Base-by-base conservation (phyloP, 805 yeast genomes). In the Teunomyces panamensis region DNA sequence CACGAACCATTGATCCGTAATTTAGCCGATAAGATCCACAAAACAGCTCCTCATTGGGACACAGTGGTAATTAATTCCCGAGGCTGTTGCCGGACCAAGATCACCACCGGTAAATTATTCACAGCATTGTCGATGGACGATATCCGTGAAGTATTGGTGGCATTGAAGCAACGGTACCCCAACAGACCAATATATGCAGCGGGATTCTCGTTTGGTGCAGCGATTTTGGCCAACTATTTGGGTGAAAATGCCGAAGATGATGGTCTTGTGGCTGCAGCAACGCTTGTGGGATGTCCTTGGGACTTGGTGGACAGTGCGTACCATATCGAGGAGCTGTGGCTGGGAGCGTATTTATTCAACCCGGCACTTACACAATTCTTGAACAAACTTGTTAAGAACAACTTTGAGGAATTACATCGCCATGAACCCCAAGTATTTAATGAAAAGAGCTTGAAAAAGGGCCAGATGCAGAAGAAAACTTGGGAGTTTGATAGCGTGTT, bases 121-220 rank as follows among this genome's bases (percentile, higher is more conserved):
- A 80, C 79, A 57, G 95, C 85, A 0, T 73, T 80, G 26, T 83
- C 90, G 78, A 81, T 88, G 1, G 83, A 80, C 48, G 96, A 88
- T 65, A 62, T 88, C 30, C 71, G 84, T 45, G 76, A 71, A 46
- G 75, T 81, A 7, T 70, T 88, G 45, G 65, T 74, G 43, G 76
- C 77, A 29, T 64, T 88, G 54, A 69, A 75, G 36, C 49, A 51
- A 37, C 60, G 68, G 42, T 84, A 73, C 59, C 92, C 95, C 1
- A 67, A 74, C 44, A 68, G 83, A 45, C 79, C 88, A n/a, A 70
- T 79, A 17, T 79, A 86, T 48, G 76, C 84, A 29, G 81, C 80
- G n/a, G 96, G 96, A 2, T 84, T 84, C 58, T 84, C 91, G n/a
- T 75, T 88, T 46, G 96, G 96, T 2, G 91, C 86, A 0, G 75